phyloP scores from a whole-genome alignment of 169 alveolate species.

The Cyclospora cayetanensis region DNA sequence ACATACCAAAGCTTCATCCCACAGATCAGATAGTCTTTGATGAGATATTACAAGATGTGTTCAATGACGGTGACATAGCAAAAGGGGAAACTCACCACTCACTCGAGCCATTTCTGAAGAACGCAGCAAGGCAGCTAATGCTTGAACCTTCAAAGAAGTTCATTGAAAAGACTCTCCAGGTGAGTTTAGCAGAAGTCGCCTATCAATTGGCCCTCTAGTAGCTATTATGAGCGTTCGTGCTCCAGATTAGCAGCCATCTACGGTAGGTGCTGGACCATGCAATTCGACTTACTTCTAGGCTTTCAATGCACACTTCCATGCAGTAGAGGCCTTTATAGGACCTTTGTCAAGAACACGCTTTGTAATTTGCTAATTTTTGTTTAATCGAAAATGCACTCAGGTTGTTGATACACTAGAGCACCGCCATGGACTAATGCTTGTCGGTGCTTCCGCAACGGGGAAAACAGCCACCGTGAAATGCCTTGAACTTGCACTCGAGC shows the following conservation, averaged over 20 bases:
- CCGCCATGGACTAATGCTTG: constrained; percentile 94
- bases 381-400: constrained; percentile 73
- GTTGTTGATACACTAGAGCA: constrained; percentile 90
- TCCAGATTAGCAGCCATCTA: no score
- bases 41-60: constrained; percentile 42
- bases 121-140: constrained; percentile 65
- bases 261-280: no score
- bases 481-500: constrained; percentile 79
- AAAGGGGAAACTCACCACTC: constrained; percentile 37
- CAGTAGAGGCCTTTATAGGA: not conserved
- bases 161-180: constrained; percentile 77
- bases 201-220: no score
- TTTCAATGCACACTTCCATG: not conserved
- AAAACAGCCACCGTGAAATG: constrained; percentile 85
- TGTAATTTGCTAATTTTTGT: no score
- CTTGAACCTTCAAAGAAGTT: constrained; percentile 79
- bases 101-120: constrained; percentile 73
- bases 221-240: no score
- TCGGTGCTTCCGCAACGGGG: constrained; percentile 90
- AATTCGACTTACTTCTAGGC: not conserved
- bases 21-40: constrained; percentile 38
- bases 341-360: not conserved
- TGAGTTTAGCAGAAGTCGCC: not conserved
- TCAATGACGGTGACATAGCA: constrained; percentile 5
- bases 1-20: constrained; percentile 57